Evolutionary conservation across 139 green algal genomes (phyloP).

Genomic region (Ulvella scutata): DNA sequence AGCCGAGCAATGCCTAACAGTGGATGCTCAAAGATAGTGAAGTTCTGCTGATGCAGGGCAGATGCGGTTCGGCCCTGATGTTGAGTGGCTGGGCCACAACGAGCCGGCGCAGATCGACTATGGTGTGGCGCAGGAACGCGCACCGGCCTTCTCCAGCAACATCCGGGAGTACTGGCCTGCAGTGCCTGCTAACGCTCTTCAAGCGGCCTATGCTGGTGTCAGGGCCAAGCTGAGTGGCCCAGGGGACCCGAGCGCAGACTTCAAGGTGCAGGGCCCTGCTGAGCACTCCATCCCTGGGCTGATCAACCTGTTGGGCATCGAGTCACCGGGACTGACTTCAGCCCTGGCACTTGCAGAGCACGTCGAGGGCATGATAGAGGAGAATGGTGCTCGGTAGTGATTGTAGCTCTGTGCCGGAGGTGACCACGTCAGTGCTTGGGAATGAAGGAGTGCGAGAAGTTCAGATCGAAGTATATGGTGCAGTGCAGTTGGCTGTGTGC

Average conservation of each 20-base stretch:
- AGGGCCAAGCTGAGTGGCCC: conserved; percentile 40
- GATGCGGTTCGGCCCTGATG: conserved; percentile 76
- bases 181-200: conserved; percentile 43
- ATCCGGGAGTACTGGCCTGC: conserved; percentile 59
- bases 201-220: conserved; percentile 39
- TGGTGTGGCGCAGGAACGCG: conserved; percentile 27
- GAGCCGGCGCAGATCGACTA: conserved; percentile 1
- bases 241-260: conserved; percentile 41
- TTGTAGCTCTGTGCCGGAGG: no score
- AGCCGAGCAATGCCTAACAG: no score
- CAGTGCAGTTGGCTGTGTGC: no score
- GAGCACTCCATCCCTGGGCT: conserved; percentile 7
- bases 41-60: no score
- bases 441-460: no score
- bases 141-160: conserved; percentile 38
- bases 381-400: no score
- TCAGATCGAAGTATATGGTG: no score
- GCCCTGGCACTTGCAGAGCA: conserved; percentile 45
- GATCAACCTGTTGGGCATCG: conserved; percentile 69
- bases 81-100: conserved; percentile 57
- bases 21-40: no score
- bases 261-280: conserved; percentile 25
- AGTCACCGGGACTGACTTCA: conserved; percentile 69
- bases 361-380: conserved; percentile 24
- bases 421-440: no score